A percentile compares a stretch with the other conserved stretches of the same genome.
These are phyloP conservation scores for Aspergillus brunneoviolaceus DNA, from an alignment of 2,329 filamentous ascomycete genomes.

Conservation along the genomic window DNA sequence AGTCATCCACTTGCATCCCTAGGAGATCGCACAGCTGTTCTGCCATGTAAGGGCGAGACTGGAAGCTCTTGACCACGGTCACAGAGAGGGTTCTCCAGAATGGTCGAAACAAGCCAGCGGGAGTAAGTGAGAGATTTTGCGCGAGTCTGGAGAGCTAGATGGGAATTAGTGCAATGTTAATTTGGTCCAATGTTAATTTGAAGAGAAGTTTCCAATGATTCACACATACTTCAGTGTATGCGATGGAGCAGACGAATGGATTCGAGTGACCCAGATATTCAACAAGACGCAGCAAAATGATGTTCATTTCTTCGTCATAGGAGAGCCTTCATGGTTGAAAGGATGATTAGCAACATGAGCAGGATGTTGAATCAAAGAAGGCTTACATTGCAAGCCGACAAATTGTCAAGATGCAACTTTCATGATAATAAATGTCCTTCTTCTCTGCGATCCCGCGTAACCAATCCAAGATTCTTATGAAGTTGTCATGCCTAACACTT, in stretches of 20 bases:
- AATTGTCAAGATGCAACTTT: conserved; percentile 83
- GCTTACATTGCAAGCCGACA: conserved; percentile 73
- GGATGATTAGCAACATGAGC: conserved; percentile 9
- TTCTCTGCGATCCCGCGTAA: conserved; percentile 72
- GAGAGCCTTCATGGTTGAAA: conserved; percentile 54
- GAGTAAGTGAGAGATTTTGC: conserved; percentile 60
- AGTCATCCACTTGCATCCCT: conserved; percentile 69
- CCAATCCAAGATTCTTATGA: conserved; percentile 67
- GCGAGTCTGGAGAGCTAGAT: conserved; percentile 68
- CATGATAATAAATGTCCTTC: conserved; percentile 66
- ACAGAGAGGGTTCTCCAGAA: conserved; percentile 88
- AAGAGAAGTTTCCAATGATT: neutral
- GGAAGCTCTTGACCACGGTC: conserved; percentile 76
- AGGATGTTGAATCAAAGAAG: conserved; percentile 3
- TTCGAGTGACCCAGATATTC: conserved; percentile 86
- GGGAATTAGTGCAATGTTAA: neutral
- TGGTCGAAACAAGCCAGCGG: conserved; percentile 72
- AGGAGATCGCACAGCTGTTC: conserved; percentile 79
- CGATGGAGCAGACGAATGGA: conserved; percentile 72
- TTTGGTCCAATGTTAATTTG: neutral
- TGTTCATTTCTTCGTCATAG: conserved; percentile 78
- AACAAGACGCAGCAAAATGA: conserved; percentile 78
- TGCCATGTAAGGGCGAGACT: conserved; percentile 76
- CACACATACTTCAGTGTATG: conserved; percentile 70
- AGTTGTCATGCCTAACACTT: conserved; percentile 60